phyloP scores from a whole-genome alignment of 1,284 basidiomycete species.

The Mycena sp. region DNA sequence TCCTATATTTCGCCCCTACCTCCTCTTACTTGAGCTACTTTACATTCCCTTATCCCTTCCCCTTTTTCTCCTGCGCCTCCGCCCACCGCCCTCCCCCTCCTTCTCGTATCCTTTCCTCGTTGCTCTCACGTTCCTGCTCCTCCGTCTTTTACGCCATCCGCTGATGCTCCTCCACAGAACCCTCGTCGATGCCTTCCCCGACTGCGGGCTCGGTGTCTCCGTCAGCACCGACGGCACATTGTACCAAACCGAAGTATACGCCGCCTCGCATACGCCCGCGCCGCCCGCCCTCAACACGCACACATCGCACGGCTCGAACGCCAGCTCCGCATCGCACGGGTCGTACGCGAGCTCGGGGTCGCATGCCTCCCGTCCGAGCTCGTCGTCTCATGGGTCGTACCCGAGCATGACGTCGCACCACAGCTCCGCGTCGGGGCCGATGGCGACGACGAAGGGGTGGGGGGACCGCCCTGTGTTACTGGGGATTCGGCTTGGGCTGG shows the following conservation, averaged over 20 bases:
- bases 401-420: neutral
- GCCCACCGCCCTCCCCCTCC: too few species aligned
- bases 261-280: conserved; percentile 50
- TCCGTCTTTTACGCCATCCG: too few species aligned
- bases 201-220: too few species aligned
- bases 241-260: conserved; percentile 85
- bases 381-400: neutral
- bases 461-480: conserved; percentile 87
- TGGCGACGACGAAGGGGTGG: conserved; percentile 56
- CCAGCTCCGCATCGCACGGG: too few species aligned
- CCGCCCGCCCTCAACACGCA: neutral
- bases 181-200: conserved; percentile 82
- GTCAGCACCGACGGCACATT: conserved; percentile 81
- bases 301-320: too few species aligned
- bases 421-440: neutral
- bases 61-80: too few species aligned
- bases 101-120: too few species aligned
- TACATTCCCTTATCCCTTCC: too few species aligned
- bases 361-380: neutral
- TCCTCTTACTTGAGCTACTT: too few species aligned
- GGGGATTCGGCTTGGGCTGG: conserved; percentile 91
- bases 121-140: too few species aligned
- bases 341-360: too few species aligned
- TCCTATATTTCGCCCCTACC: too few species aligned
- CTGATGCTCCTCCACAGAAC: conserved; percentile 52